Percentiles rank a stretch among this genome's conserved stretches.
Conservation (phyloP, 2,329 filamentous ascomycete genomes). For the Botrytis fabae region DNA sequence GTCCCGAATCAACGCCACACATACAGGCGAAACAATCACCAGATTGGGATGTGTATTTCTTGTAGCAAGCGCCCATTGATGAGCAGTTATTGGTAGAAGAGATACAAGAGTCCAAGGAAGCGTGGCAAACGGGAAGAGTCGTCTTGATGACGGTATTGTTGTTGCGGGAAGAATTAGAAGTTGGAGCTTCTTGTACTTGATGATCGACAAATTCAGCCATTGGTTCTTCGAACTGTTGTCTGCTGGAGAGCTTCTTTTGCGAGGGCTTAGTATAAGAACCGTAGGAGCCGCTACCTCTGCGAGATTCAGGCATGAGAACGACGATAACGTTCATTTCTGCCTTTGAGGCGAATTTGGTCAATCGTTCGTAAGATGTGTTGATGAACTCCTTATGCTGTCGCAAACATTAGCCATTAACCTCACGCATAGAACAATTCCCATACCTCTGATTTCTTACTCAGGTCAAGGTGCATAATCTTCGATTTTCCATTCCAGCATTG, state of each 20-base stretch:
- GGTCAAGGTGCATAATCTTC: constrained; percentile 35
- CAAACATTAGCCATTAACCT: constrained; percentile 8
- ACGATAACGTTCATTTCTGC: constrained; percentile 38
- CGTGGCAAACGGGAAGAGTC: constrained; percentile 67
- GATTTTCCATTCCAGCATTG: constrained; percentile 43
- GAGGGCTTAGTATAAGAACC: constrained; percentile 36
- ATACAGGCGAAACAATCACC: constrained; percentile 74
- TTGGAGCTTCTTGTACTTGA: constrained; percentile 11
- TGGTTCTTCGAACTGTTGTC: constrained; percentile 36
- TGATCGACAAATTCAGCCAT: constrained; percentile 31
- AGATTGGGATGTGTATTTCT: constrained; percentile 58
- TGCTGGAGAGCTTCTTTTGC: constrained; percentile 29
- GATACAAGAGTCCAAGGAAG: constrained; percentile 66
- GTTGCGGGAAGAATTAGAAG: constrained; percentile 26
- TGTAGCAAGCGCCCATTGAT: constrained; percentile 73
- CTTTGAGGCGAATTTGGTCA: constrained; percentile 34
- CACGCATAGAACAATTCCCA: not conserved
- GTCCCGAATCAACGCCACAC: constrained; percentile 50
- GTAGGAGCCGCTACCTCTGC: constrained; percentile 32
- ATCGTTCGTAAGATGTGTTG: constrained; percentile 25
- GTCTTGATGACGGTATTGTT: constrained; percentile 18
- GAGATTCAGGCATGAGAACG: constrained; percentile 37
- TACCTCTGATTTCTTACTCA: constrained; percentile 33
- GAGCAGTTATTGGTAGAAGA: constrained; percentile 76
- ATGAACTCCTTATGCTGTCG: constrained; percentile 11